Base-by-base conservation (phyloP, 2,329 filamentous ascomycete genomes). In the Macrophomina pseudophaseolina region DNA sequence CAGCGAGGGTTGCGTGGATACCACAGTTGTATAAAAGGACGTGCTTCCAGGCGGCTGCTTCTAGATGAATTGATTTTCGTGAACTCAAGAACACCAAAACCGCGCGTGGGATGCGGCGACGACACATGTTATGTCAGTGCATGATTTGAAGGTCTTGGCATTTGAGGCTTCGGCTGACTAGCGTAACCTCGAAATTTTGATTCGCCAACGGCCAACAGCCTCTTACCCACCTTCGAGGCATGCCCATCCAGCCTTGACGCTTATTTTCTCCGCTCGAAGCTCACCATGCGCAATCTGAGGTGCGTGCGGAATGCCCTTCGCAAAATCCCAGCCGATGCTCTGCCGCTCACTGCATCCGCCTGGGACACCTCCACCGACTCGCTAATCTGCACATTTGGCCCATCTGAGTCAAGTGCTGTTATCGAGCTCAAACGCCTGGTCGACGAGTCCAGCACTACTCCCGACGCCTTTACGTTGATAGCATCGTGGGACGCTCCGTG, bases 401-500 rank as follows among this genome's bases (percentile, higher is more conserved):
- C 94, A 69, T 90, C 88, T 3, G 82, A 87, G 75, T 82, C 86
- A 72, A 88, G 88, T 76, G 83, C 90, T 66, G 83, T 88, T 63
- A 91, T 99, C 72, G 90, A 94, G 78, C 84, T 98, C 68, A 86
- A 85, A 72, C 82, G 87, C 69, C 74, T 84, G 44, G 75, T 81
- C 46, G 78, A 79, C 64, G 78, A 78, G 46, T 12, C 18, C 32
- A 53, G 30, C 28, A 35, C 54, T 30, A 11, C 46, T 11, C 78
- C 75, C 35, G 71, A 76, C 5, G 71, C 69, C 28, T 72, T 82
- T 40, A 71, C 77, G 28, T 78, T 77, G 58, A 88, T 98, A 72
- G 90, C 93, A 66, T 91, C 91, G 46, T 99, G 95, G 95, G 92
- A 97, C 81, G 91, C 92, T 18, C 90, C 90, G 65, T 93, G 89